phyloP scores from a whole-genome alignment of 1,284 basidiomycete genomes.

The Cystobasidium slooffiae region DNA sequence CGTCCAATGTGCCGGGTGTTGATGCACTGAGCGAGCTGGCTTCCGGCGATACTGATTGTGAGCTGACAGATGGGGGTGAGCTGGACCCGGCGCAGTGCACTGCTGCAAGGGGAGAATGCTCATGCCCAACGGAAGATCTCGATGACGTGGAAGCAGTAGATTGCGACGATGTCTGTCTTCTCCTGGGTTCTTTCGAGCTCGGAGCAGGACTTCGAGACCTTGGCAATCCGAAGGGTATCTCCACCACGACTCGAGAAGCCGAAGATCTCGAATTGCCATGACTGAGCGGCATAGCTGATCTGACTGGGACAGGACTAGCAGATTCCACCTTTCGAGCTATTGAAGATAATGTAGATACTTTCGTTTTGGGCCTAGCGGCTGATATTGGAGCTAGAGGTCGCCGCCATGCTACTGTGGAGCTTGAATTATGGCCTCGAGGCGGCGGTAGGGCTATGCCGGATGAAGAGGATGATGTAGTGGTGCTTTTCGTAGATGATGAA shows the following conservation, averaged over 20 bases:
- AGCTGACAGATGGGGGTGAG: neutral
- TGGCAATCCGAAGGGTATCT: slow-evolving; percentile 19
- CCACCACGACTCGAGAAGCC: slow-evolving; percentile 10
- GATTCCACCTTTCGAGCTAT: neutral
- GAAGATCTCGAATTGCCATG: neutral
- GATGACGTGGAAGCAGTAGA: slow-evolving; percentile 1
- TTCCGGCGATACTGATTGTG: neutral
- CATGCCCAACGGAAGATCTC: neutral
- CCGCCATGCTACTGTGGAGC: slow-evolving; percentile 18
- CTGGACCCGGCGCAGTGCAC: neutral
- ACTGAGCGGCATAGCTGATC: neutral
- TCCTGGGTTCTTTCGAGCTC: neutral
- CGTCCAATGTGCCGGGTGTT: neutral
- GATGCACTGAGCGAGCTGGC: neutral
- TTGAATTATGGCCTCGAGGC: slow-evolving; percentile 24
- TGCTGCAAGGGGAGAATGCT: neutral
- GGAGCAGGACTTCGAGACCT: slow-evolving; percentile 19
- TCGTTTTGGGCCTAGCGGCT: neutral
- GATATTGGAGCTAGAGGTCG: slow-evolving; percentile 20
- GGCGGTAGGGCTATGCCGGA: slow-evolving; percentile 10
- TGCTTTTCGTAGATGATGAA: neutral
- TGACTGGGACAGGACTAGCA: neutral
- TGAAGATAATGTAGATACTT: neutral
- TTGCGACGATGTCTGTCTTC: neutral
- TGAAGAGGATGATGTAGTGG: neutral